Percentiles rank a stretch among this genome's conserved stretches.
Evolutionary conservation across 495 filamentous ascomycete species (phyloP).

Genomic region (Baudoinia panamericana): DNA sequence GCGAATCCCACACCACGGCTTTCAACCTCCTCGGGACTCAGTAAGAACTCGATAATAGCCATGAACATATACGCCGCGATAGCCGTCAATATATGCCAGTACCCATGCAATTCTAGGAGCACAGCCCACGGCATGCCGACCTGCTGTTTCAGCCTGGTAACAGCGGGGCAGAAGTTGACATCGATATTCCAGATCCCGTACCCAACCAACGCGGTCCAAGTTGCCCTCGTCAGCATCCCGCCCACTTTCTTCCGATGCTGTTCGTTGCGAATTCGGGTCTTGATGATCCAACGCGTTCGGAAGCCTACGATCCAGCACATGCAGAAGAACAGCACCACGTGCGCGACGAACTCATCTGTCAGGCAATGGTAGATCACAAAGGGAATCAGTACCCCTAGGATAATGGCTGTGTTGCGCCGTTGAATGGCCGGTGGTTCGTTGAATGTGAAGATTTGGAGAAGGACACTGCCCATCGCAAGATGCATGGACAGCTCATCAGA

Average conservation of each 20-base stretch:
- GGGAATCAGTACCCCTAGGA: conserved; percentile 24
- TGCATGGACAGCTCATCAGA: conserved; percentile 44
- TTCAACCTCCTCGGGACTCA: not conserved
- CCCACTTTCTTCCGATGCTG: conserved; percentile 10
- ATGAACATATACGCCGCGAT: conserved; percentile 33
- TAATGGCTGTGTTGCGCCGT: conserved; percentile 22
- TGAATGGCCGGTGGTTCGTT: conserved; percentile 18
- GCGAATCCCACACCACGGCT: conserved; percentile 3
- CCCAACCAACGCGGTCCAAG: conserved; percentile 19
- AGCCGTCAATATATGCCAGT: conserved; percentile 46
- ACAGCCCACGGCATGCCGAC: conserved; percentile 42
- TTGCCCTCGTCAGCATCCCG: not conserved
- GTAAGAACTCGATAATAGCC: conserved; percentile 24
- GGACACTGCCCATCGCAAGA: conserved; percentile 36
- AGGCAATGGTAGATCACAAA: conserved; percentile 34
- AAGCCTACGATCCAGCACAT: conserved; percentile 27
- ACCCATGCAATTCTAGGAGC: conserved; percentile 46
- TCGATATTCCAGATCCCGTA: conserved; percentile 42
- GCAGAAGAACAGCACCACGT: conserved; percentile 28
- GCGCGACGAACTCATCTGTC: conserved; percentile 33
- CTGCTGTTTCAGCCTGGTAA: conserved; percentile 27
- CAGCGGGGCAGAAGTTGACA: conserved; percentile 29
- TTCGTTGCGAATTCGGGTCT: conserved; percentile 4
- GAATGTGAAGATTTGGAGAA: conserved; percentile 40
- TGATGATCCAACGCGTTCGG: conserved; percentile 25